These are phyloP conservation scores for Calendula officinalis DNA, from an alignment of 129 eudicot genomes.

Conservation along the genomic window DNA sequence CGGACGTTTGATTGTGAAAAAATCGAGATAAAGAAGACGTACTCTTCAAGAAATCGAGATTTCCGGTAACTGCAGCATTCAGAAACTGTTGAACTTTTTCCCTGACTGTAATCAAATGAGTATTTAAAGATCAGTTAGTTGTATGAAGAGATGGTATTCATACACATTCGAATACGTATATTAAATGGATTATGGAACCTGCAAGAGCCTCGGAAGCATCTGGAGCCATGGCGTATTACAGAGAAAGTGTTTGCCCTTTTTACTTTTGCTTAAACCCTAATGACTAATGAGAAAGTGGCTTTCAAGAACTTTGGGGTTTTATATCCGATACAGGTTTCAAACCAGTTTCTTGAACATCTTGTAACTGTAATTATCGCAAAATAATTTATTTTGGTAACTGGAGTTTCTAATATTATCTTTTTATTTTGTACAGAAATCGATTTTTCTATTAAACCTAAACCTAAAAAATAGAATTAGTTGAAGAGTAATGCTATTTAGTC, in stretches of 20 bases:
- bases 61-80: slow-evolving; percentile 79
- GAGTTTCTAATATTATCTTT: no score
- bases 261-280: slow-evolving; percentile 29
- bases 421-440: no score
- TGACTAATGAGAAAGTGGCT: background rate
- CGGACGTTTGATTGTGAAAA: background rate
- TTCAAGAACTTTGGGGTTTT: slow-evolving; percentile 27
- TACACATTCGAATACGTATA: background rate
- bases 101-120: slow-evolving; percentile 48
- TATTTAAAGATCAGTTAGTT: background rate
- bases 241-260: background rate
- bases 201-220: slow-evolving; percentile 88
- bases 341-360: background rate
- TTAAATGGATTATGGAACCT: slow-evolving; percentile 35
- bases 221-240: slow-evolving; percentile 29
- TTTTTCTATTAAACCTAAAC: no score
- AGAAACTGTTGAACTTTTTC: slow-evolving; percentile 70
- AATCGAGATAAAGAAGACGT: background rate
- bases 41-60: slow-evolving; percentile 76
- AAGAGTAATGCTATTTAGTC: no score
- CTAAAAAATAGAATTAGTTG: no score
- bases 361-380: background rate
- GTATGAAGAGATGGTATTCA: background rate
- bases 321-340: background rate
- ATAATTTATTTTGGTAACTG: no score